Evolutionary conservation across 2,329 filamentous ascomycete genomes (phyloP), one percentile per base, ranked within the genome.

Genomic region (Claviceps sorghi): DNA sequence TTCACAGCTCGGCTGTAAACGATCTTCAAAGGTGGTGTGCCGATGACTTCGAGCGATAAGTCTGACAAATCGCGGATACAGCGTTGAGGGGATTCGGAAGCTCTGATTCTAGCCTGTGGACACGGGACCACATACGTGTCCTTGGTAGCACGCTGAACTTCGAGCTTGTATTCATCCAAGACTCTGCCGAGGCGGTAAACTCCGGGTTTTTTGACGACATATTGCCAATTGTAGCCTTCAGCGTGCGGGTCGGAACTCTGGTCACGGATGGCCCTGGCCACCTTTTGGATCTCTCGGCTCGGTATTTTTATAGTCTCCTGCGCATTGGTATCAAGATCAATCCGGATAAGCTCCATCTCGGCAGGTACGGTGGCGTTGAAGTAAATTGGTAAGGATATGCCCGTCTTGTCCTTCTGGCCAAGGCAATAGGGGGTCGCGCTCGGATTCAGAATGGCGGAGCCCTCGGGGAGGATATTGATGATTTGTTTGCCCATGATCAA

Each of bases 401-500:
- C 72, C 32, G 76, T 74, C 54, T 76, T 80, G 22, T 78, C 72
- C 44, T 76, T 75, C 56, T 74, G 72, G 53, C 84, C 83, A 48
- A 98, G 70, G 67, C 93, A 98, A 67, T 93, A 93, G 0, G 89
- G 78, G n/a, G 76, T 71, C 53, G 80, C 77, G 47, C 89, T 79
- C 0, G 89, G 88, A 62, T 98, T 98, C 56, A 98, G 74, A 48
- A 89, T 76, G 15, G 90, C 93, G 48, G 90, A 93, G 73, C 94
- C 94, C 73, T 98, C 93, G 2, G 93, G 93, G 52, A 98, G 74
- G 62, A 98, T 95, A 65, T 98, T 93, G 68, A 98, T 91, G 60
- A 96, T 95, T 70, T 97, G 90, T 66, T 89, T 93, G 63, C 93
- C 93, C 70, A 95, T 78, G 57, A 98, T 97, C 62, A 97, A 77